A percentile compares a stretch with the other conserved stretches of the same genome.
These are phyloP conservation scores for Acanthochlamys bracteata DNA, from an alignment of 106 monocot genomes.

Conservation along the genomic window DNA sequence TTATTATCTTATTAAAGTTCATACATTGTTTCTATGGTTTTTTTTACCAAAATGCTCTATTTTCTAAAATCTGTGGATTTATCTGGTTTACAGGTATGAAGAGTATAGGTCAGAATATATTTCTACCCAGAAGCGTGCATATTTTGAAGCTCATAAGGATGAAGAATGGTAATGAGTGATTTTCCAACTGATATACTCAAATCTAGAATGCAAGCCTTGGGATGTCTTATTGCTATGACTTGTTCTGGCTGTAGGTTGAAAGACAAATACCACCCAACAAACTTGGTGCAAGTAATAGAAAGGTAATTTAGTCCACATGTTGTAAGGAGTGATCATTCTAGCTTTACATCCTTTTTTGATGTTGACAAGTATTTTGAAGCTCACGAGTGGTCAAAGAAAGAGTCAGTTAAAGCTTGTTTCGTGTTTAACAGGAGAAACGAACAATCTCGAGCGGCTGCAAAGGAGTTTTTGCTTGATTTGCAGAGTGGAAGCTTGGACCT, in stretches of 20 bases:
- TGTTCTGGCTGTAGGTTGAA: slow-evolving; percentile 63
- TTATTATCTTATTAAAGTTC: too few relatives aligned
- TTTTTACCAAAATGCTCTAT: background rate
- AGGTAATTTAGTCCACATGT: slow-evolving; percentile 40
- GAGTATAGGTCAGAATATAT: slow-evolving; percentile 96
- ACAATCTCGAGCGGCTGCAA: slow-evolving; percentile 52
- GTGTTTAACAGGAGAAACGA: slow-evolving; percentile 61
- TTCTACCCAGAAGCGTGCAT: slow-evolving; percentile 87
- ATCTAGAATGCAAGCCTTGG: too few relatives aligned
- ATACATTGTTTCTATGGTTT: too few relatives aligned
- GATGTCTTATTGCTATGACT: too few relatives aligned
- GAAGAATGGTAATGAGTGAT: slow-evolving; percentile 69
- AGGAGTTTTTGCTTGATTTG: slow-evolving; percentile 82
- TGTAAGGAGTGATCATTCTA: background rate
- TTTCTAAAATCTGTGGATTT: background rate
- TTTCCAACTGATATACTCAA: too few relatives aligned
- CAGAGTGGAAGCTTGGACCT: slow-evolving; percentile 80
- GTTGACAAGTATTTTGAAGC: too few relatives aligned
- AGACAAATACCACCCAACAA: slow-evolving; percentile 97
- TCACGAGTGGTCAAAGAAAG: too few relatives aligned
- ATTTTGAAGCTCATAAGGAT: slow-evolving; percentile 91
- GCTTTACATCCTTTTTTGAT: too few relatives aligned
- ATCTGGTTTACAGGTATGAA: slow-evolving; percentile 45
- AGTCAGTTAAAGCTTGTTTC: too few relatives aligned
- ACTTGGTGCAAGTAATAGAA: slow-evolving; percentile 85